Evolutionary conservation across 2,329 filamentous ascomycete genomes (phyloP).

Genomic region (Alternaria gansuensis): DNA sequence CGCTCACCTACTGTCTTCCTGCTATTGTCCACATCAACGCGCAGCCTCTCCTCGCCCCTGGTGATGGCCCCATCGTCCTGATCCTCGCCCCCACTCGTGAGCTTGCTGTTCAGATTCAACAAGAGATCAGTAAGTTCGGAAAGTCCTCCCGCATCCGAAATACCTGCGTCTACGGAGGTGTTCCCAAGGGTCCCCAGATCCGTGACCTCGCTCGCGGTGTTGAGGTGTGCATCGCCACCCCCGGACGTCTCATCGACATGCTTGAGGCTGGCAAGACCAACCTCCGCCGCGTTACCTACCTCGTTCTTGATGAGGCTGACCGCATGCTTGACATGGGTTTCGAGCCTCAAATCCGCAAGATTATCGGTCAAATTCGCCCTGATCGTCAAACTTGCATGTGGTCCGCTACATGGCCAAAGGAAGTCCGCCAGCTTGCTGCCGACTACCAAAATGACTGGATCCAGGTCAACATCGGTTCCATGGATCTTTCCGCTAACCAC

Average conservation of each 20-base stretch:
- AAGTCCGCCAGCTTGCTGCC: conserved; percentile 88
- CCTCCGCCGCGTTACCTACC: conserved; percentile 94
- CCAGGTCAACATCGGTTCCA: conserved; percentile 97
- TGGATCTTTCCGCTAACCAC: conserved; percentile 96
- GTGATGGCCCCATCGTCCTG: conserved; percentile 95
- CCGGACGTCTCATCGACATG: conserved; percentile 98
- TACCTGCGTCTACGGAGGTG: conserved; percentile 98
- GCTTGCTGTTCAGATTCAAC: conserved; percentile 96
- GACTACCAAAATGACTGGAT: conserved; percentile 97
- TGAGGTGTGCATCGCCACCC: conserved; percentile 98
- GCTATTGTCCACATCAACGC: conserved; percentile 99
- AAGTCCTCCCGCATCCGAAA: conserved; percentile 98
- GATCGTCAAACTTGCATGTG: conserved; percentile 99
- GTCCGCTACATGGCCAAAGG: conserved; percentile 99
- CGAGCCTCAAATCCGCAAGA: conserved; percentile 99
- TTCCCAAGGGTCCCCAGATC: conserved; percentile 96
- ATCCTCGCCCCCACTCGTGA: conserved; percentile 97
- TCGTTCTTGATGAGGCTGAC: conserved; percentile 98
- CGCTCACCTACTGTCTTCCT: conserved; percentile 95
- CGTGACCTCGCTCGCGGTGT: conserved; percentile 93
- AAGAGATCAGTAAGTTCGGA: conserved; percentile 98
- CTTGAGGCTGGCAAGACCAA: conserved; percentile 98
- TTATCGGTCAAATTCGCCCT: conserved; percentile 95
- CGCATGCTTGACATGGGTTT: conserved; percentile 99
- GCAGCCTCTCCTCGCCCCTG: conserved; percentile 91